Conservation (phyloP, 75 land plant genomes). For the Chamaecyparis obtusa region DNA sequence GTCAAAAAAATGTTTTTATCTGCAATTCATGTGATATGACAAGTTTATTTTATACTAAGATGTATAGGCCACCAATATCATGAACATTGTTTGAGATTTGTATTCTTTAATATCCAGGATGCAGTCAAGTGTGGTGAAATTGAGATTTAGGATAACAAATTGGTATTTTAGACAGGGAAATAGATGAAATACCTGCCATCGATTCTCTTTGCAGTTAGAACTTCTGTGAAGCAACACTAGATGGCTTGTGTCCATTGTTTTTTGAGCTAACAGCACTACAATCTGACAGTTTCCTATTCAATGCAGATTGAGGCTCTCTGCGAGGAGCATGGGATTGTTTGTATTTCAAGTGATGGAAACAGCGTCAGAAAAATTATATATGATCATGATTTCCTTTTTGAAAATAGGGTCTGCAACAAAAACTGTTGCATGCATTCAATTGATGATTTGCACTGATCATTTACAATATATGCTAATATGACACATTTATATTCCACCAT, state of each 20-base stretch:
- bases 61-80: background rate
- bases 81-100: background rate
- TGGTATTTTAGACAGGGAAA: background rate
- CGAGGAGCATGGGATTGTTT: constrained; percentile 21
- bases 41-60: background rate
- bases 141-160: background rate
- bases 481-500: background rate
- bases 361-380: constrained; percentile 9
- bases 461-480: background rate
- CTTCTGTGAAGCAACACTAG: background rate
- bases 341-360: constrained; percentile 16
- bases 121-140: background rate
- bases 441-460: background rate
- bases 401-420: constrained; percentile 11
- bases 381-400: constrained; percentile 25
- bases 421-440: background rate
- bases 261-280: background rate
- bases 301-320: constrained; percentile 19
- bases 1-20: background rate
- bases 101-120: background rate
- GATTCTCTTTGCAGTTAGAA: background rate
- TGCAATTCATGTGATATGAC: background rate
- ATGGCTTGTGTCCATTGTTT: background rate
- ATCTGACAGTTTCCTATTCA: background rate
- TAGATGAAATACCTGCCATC: background rate